Percentiles rank a stretch among this genome's conserved stretches.
Conservation (phyloP, 1,284 basidiomycete genomes). For the Puccinia triticina region DNA sequence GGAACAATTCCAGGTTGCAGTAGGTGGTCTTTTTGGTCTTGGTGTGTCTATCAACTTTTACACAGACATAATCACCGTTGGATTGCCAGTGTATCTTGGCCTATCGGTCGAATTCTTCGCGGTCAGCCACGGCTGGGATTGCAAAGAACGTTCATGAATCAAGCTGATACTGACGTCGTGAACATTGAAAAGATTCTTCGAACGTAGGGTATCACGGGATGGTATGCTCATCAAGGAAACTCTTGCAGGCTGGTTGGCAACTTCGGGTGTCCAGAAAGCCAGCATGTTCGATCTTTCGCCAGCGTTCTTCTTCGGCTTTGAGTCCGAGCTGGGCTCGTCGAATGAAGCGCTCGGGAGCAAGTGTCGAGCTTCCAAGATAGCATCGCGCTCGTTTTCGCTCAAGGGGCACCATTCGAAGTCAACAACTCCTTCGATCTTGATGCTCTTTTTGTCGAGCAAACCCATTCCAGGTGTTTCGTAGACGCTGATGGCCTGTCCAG, state of each 20-base stretch:
- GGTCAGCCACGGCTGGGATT: not conserved
- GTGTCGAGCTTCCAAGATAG: constrained; percentile 66
- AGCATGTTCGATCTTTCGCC: constrained; percentile 70
- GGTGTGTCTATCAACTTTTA: constrained; percentile 98
- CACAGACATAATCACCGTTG: constrained; percentile 96
- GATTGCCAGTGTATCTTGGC: constrained; percentile 99
- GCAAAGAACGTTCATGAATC: constrained; percentile 9
- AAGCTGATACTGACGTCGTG: constrained; percentile 72
- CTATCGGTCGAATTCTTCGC: constrained; percentile 63
- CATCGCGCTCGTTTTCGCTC: constrained; percentile 80
- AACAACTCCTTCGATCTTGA: constrained; percentile 96
- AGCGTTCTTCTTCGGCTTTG: constrained; percentile 56
- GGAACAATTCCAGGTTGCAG: constrained; percentile 98
- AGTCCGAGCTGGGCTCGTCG: constrained; percentile 42
- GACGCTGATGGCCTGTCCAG: constrained; percentile 90
- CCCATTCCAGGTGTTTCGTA: constrained; percentile 95
- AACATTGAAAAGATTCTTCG: constrained; percentile 98
- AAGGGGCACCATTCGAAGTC: constrained; percentile 99
- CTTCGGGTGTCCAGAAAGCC: constrained; percentile 97
- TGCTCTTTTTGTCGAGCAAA: constrained; percentile 91
- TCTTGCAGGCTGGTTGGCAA: constrained; percentile 90
- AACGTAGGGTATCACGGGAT: constrained; percentile 77
- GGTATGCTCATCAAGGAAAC: constrained; percentile 91
- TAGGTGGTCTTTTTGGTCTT: constrained; percentile 99
- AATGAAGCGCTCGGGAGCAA: constrained; percentile 59